These are phyloP conservation scores for Fomitopsis palustris DNA, from an alignment of 1,284 basidiomycete genomes.

Conservation along the genomic window DNA sequence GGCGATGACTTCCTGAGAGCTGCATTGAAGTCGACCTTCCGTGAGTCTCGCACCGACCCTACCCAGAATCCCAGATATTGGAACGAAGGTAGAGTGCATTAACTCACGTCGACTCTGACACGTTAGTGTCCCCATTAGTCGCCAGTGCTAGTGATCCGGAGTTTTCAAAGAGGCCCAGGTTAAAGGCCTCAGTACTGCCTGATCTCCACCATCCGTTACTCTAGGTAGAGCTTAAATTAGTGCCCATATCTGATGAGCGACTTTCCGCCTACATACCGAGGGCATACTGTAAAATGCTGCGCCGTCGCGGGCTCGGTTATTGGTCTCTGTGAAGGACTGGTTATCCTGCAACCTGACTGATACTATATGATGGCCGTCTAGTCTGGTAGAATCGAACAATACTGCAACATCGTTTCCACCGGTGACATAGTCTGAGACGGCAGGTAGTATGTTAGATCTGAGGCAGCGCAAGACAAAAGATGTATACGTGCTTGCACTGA, in stretches of 20 bases:
- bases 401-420: conserved; percentile 6
- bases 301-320: conserved; percentile 17
- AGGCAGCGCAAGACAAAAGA: too few relatives aligned
- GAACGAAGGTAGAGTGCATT: too few relatives aligned
- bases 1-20: conserved; percentile 11
- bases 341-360: conserved; percentile 11
- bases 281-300: conserved; percentile 17
- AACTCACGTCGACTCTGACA: too few relatives aligned
- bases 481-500: conserved; percentile 6
- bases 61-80: background rate
- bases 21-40: background rate
- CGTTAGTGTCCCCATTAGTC: too few relatives aligned
- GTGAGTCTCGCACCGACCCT: background rate
- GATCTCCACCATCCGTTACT: too few relatives aligned
- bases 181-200: too few relatives aligned
- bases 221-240: too few relatives aligned
- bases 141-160: too few relatives aligned
- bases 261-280: background rate
- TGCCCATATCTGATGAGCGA: too few relatives aligned
- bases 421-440: conserved; percentile 12
- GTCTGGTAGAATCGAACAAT: conserved; percentile 5
- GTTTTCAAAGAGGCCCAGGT: too few relatives aligned
- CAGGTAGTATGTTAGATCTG: background rate
- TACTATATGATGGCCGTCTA: conserved; percentile 10
- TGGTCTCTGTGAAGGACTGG: conserved; percentile 8